Conservation (phyloP, 495 filamentous ascomycete species). For the Xylaria acuta region DNA sequence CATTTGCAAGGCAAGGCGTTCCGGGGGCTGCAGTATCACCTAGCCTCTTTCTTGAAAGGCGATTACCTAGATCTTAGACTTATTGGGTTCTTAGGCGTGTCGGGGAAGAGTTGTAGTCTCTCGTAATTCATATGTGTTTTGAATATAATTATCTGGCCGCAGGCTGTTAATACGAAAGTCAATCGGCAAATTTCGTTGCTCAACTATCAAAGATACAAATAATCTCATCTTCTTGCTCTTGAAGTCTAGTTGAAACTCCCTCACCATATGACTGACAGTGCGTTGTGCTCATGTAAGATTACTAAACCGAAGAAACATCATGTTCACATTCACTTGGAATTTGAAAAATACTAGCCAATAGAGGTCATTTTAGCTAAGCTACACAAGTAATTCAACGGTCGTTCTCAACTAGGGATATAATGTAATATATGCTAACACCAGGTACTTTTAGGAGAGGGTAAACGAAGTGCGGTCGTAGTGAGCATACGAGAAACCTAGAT, state of each 20-base stretch:
- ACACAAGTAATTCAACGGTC: too few species aligned
- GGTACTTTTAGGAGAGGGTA: too few species aligned
- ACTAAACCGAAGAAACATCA: too few species aligned
- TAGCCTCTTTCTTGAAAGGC: not conserved
- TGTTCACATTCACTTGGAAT: not conserved
- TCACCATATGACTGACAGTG: not conserved
- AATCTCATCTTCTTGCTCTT: not conserved
- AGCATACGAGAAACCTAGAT: too few species aligned
- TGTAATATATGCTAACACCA: too few species aligned
- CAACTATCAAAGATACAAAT: not conserved
- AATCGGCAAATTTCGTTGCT: not conserved
- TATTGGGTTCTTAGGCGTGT: not conserved
- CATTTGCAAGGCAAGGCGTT: not conserved
- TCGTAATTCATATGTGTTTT: not conserved
- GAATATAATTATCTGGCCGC: not conserved
- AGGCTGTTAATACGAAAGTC: not conserved
- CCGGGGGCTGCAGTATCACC: not conserved
- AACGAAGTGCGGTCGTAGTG: too few species aligned
- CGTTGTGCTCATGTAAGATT: not conserved
- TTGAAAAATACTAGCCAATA: not conserved
- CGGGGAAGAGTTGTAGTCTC: not conserved
- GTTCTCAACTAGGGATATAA: too few species aligned
- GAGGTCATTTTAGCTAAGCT: too few species aligned
- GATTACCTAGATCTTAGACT: not conserved
- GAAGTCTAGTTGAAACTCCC: not conserved